phyloP scores from a whole-genome alignment of 2,329 filamentous ascomycete species.

The Curvularia spicifera region DNA sequence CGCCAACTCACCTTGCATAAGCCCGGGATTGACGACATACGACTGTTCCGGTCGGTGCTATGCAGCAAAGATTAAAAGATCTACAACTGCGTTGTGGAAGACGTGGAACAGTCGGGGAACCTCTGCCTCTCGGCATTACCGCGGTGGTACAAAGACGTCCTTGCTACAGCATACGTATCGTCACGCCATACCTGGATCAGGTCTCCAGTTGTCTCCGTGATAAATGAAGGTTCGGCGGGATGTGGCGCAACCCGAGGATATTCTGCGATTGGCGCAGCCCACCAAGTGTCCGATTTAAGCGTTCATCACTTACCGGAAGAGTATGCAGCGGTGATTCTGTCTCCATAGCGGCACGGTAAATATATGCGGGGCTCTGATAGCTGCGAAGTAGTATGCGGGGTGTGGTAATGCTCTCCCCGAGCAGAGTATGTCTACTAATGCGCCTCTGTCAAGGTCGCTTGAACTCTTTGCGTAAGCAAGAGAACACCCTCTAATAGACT shows the following conservation, averaged over 20 bases:
- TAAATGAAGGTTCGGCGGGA: slow-evolving; percentile 9
- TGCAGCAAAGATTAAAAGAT: slow-evolving; percentile 1
- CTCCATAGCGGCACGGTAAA: not conserved
- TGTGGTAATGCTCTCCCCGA: not conserved
- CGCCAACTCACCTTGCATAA: slow-evolving; percentile 18
- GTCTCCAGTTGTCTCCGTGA: not conserved
- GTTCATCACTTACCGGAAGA: not conserved
- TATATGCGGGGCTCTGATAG: not conserved
- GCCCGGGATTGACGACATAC: not conserved
- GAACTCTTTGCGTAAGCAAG: not conserved
- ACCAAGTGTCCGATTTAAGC: not conserved
- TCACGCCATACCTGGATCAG: slow-evolving; percentile 11
- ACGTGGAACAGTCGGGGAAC: slow-evolving; percentile 1
- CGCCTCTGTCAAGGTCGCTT: not conserved
- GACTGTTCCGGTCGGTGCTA: slow-evolving; percentile 2
- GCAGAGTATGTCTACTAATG: not conserved
- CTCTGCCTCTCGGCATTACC: not conserved
- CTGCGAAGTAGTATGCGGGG: not conserved
- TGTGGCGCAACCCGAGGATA: slow-evolving; percentile 10
- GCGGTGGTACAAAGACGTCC: slow-evolving; percentile 6
- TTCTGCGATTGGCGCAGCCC: slow-evolving; percentile 7
- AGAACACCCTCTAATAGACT: not conserved
- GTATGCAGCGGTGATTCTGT: not conserved
- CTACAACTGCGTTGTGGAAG: not conserved
- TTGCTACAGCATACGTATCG: slow-evolving; percentile 6